Evolutionary conservation across 2,329 filamentous ascomycete genomes (phyloP).

Genomic region (Verticillium zaregamsianum): DNA sequence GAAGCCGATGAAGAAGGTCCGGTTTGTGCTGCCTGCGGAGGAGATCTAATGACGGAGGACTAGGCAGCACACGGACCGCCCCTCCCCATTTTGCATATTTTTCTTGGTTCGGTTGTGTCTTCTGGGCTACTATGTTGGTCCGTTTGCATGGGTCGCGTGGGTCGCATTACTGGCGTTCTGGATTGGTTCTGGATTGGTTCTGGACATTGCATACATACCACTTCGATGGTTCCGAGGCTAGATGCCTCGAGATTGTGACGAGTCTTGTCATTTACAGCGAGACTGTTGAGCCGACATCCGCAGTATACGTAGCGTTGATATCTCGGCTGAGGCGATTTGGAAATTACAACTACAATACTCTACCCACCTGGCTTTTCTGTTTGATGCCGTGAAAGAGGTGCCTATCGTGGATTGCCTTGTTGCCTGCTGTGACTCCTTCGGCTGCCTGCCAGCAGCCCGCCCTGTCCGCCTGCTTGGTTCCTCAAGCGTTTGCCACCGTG

Average conservation of each 20-base stretch:
- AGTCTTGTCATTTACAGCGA: neutral
- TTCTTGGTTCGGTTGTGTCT: neutral
- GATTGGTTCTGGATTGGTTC: too few species aligned
- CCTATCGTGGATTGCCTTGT: neutral
- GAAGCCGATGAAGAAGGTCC: conserved; percentile 53
- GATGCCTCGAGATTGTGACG: neutral
- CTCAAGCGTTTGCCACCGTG: neutral
- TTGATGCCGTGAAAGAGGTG: neutral
- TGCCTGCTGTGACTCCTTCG: neutral
- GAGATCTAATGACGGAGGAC: conserved; percentile 20
- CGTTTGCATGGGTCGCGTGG: neutral
- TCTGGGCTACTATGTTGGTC: neutral
- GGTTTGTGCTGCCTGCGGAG: conserved; percentile 46
- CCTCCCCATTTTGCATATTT: neutral
- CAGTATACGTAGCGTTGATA: neutral
- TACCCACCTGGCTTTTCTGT: neutral
- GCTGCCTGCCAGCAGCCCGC: neutral
- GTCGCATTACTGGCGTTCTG: neutral
- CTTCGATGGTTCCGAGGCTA: neutral
- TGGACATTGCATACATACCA: neutral
- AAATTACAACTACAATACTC: neutral
- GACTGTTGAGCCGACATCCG: neutral
- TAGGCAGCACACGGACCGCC: neutral
- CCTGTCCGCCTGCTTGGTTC: neutral
- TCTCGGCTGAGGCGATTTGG: neutral